Base-by-base conservation (phyloP, 768 basidiomycete species). In the Suillus fuscotomentosus region DNA sequence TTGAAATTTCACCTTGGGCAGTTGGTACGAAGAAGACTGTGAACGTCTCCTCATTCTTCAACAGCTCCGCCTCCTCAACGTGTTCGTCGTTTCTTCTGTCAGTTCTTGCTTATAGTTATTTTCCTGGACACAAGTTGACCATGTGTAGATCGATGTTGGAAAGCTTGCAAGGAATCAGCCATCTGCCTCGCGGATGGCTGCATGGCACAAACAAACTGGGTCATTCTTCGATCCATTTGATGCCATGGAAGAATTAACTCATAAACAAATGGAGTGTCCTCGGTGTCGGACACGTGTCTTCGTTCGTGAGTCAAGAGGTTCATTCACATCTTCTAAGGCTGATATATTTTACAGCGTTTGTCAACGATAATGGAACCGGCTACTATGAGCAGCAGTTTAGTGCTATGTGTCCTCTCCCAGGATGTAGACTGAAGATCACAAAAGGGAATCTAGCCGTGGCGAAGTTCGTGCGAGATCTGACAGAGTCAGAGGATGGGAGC, bases 311-410 rank as follows among this genome's bases (percentile, higher is more conserved):
- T 73, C n/a, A 62, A 27, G 13, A 1, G 4, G 27, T 42, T 9
- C 14, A 39, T 17, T 41, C 2, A 9, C 20, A 3, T 27, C 36
- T 45, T 27, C 61, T 24, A 34, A 59, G 22, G 34, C 17, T 10
- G 4, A 38, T 7, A 1, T 11, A 24, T 38, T 8, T 42, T 27
- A 50, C 5, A 86, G 85, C 79, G 2, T 81, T 81, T 43, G 65
- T 82, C 61, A 80, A 73, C 5, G 69, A 68, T 7, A 65, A 70
- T 0, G 82, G 81, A 1, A 80, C 78, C 0, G 86, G 86, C 0
- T 87, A 85, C 60, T 70, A 82, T 0, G 84, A 86, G 65, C 71
- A 68, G 24, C 71, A 69, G 0, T 87, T 87, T 63, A 68, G 41
- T 5, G 57, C 67, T 1, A 27, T 38, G 47, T 87, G 86, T 65